Base-by-base conservation (phyloP, 1,139 yeast species). In the Kodamaea arcana region DNA sequence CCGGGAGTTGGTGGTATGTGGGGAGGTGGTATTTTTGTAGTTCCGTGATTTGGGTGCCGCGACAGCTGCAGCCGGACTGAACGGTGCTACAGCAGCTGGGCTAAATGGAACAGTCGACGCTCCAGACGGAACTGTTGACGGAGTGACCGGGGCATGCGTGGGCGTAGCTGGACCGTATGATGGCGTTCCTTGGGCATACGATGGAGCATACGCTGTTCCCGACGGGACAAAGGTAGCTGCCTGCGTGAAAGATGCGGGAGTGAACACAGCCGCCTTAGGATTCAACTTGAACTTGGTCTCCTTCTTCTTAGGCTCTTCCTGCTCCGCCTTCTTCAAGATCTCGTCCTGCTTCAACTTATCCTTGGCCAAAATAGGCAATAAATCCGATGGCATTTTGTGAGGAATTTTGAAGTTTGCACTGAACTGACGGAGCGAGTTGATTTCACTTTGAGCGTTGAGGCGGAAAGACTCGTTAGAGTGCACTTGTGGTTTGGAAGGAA, bases 381-480 rank as follows among this genome's bases (percentile, higher is more conserved):
- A 69, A 53, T 87, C 95, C 24, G 75, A 56, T 4, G 95, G 95
- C 50, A 81, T 70, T 42, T 78, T 78, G 44, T 78, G 77, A 3
- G 86, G 86, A 18, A 87, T 77, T 59, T 85, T 86, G 59, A 85
- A 85, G 47, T 76, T 83, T 34, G 86, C 88, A 33, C 95, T 79
- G 54, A 88, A 88, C 54, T 84, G 86, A 43, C 78, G 80, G 39
- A 87, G 67, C n/a, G 92, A 85, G 45, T 83, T 81, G 46, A 86
- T 78, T 62, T 76, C 94, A 45, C 77, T 74, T 52, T 78, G 80
- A 9, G 80, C 78, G 46, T 67, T 72, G 40, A 72, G 59, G 43
- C 76, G 65, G 47, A 69, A 68, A 3, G 70, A 59, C 39, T 71
- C 75, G 34, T 55, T 55, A 24, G 47, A 55, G n/a, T 48, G 42